Percentiles rank a stretch among this genome's conserved stretches.
phyloP scores from a whole-genome alignment of 441 rosid genomes.

The Cnidoscolus chayamansa region DNA sequence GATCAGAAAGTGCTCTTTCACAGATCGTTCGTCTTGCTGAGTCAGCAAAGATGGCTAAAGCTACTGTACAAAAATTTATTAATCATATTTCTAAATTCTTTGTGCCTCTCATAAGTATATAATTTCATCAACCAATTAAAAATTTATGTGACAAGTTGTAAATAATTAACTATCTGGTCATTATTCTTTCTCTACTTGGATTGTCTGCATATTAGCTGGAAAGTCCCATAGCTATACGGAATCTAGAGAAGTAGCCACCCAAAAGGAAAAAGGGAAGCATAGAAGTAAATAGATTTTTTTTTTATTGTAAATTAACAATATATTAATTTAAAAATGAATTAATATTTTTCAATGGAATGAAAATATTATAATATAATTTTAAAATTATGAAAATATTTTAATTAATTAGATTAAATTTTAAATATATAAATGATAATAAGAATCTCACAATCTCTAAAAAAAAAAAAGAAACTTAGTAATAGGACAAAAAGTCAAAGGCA shows the following conservation, averaged over 20 bases:
- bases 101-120: slow-evolving; percentile 62
- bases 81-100: slow-evolving; percentile 81
- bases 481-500: no score
- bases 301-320: no score
- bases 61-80: slow-evolving; percentile 94
- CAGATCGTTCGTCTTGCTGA: slow-evolving; percentile 90
- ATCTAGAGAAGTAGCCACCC: slow-evolving; percentile 20
- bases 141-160: neutral
- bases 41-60: slow-evolving; percentile 93
- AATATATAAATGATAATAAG: no score
- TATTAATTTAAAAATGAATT: no score
- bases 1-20: slow-evolving; percentile 89
- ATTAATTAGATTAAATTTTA: no score
- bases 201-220: slow-evolving; percentile 78
- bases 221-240: slow-evolving; percentile 66
- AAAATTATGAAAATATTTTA: no score
- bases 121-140: neutral
- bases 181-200: slow-evolving; percentile 79
- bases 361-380: no score
- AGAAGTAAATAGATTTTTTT: no score
- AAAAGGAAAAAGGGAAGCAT: no score
- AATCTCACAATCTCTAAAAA: no score
- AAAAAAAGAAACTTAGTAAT: no score
- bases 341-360: no score
- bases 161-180: slow-evolving; percentile 39